Evolutionary conservation across 192 early-diverging fungal species (phyloP).

Genomic region (Martensiomyces pterosporus): DNA sequence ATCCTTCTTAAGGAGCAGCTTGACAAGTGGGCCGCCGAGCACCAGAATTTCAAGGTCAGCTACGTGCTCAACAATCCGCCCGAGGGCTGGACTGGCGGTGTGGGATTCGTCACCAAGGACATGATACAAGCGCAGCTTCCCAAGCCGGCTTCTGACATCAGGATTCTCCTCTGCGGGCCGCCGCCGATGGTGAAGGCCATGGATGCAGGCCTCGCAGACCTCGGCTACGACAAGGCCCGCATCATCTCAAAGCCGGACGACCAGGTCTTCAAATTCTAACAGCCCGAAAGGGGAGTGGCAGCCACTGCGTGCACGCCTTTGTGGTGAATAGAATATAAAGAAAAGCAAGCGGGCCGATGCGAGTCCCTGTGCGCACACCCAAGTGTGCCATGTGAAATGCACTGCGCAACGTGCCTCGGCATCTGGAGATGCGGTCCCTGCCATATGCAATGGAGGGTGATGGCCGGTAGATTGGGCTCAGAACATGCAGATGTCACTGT

Average conservation of each 20-base stretch:
- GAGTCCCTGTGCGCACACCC: neutral
- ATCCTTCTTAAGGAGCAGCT: slow-evolving; percentile 84
- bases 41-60: slow-evolving; percentile 74
- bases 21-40: slow-evolving; percentile 63
- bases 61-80: slow-evolving; percentile 84
- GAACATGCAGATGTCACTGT: no score
- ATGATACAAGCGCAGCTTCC: slow-evolving; percentile 74
- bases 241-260: slow-evolving; percentile 78
- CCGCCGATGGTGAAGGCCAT: slow-evolving; percentile 86
- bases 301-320: no score
- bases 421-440: no score
- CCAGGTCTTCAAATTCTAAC: slow-evolving; percentile 89
- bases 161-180: slow-evolving; percentile 89
- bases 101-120: slow-evolving; percentile 83
- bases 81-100: slow-evolving; percentile 73
- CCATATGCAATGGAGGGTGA: no score
- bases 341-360: no score
- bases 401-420: no score
- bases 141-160: slow-evolving; percentile 69
- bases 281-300: no score
- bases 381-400: neutral
- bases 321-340: no score
- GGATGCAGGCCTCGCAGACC: slow-evolving; percentile 60
- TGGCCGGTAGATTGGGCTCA: no score
- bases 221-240: slow-evolving; percentile 75